Evolutionary conservation across 208 protist genomes (phyloP).

Genomic region (Leptomonas seymouri): DNA sequence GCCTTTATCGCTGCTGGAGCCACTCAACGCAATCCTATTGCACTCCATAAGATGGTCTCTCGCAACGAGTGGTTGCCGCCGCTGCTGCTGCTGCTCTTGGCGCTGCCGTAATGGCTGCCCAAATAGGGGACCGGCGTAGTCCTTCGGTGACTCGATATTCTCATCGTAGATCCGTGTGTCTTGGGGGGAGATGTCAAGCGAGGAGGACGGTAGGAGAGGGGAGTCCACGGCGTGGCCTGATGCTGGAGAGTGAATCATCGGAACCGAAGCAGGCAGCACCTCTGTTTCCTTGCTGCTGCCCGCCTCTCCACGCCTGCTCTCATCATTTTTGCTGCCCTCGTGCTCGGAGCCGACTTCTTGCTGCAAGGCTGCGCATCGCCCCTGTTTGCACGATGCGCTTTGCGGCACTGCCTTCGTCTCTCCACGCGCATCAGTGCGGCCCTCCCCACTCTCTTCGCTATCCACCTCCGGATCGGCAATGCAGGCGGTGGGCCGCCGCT

Average conservation of each 20-base stretch:
- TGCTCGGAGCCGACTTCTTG: no score
- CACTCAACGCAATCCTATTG: not conserved
- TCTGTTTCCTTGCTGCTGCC: no score
- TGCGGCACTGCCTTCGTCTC: no score
- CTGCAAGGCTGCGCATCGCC: no score
- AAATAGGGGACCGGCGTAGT: not conserved
- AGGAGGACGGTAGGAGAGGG: not conserved
- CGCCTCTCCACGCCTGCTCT: not conserved
- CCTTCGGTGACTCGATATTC: not conserved
- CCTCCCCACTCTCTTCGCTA: no score
- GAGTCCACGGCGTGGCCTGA: not conserved
- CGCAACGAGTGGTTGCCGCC: not conserved
- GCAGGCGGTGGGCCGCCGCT: not conserved
- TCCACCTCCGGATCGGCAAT: not conserved
- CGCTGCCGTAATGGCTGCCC: not conserved
- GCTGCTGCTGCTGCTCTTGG: not conserved
- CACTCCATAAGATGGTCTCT: not conserved
- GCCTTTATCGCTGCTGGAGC: conserved; percentile 4
- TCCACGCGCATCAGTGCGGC: not conserved
- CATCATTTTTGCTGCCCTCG: not conserved
- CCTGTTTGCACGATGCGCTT: no score
- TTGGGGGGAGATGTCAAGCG: not conserved
- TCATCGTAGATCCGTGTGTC: conserved; percentile 2
- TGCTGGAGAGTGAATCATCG: not conserved
- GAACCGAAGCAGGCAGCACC: not conserved